Evolutionary conservation across 192 early-diverging fungal genomes (phyloP).

Genomic region (Entomortierella chlamydospora): DNA sequence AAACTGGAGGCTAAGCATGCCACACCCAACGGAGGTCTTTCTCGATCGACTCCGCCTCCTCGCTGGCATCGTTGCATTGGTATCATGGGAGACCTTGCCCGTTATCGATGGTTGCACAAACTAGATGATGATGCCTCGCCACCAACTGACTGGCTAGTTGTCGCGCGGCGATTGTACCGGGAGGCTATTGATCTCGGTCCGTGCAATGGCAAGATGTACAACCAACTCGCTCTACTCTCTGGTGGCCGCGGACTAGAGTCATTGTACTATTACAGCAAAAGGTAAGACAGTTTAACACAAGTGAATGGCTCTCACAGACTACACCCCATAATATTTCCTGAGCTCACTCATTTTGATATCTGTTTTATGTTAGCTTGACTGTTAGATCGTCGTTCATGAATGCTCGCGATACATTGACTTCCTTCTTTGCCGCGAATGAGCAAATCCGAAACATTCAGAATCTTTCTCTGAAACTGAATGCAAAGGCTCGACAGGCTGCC

Average conservation of each 20-base stretch:
- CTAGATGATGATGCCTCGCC: slow-evolving; percentile 22
- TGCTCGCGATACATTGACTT: slow-evolving; percentile 62
- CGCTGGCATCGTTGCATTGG: slow-evolving; percentile 64
- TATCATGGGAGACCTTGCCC: slow-evolving; percentile 62
- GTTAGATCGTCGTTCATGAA: slow-evolving; percentile 63
- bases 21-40: slow-evolving; percentile 3
- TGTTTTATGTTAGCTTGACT: slow-evolving; percentile 50
- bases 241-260: slow-evolving; percentile 38
- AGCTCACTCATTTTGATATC: not conserved
- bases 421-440: slow-evolving; percentile 62
- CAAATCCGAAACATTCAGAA: slow-evolving; percentile 37
- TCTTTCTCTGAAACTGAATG: slow-evolving; percentile 27
- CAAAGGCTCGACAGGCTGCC: slow-evolving; percentile 23
- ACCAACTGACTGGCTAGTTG: slow-evolving; percentile 31
- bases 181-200: slow-evolving; percentile 54
- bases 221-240: slow-evolving; percentile 61
- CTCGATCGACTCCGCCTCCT: slow-evolving; percentile 22
- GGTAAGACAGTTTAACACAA: slow-evolving; percentile 31
- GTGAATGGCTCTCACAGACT: no score
- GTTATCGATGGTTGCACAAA: slow-evolving; percentile 63
- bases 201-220: slow-evolving; percentile 63
- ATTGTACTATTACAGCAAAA: slow-evolving; percentile 53
- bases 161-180: slow-evolving; percentile 43
- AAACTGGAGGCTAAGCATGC: slow-evolving; percentile 39
- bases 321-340: not conserved